phyloP scores from a whole-genome alignment of 2,329 filamentous ascomycete species.

The Microcyclospora tardicrescens region DNA sequence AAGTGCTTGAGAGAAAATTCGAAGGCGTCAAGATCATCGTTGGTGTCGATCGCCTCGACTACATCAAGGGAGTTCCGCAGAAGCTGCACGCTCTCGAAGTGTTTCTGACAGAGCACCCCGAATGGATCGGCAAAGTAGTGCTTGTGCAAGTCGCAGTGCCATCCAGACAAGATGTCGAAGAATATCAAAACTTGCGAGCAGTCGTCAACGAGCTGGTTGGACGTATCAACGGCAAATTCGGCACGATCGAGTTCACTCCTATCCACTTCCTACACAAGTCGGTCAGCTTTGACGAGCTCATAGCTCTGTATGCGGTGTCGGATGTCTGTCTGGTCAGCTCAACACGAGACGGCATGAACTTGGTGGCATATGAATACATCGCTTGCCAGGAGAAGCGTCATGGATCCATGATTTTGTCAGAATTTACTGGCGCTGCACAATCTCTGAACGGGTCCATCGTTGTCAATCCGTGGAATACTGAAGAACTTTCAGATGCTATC shows the following conservation, averaged over 20 bases:
- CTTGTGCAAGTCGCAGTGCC: constrained; percentile 93
- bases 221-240: constrained; percentile 92
- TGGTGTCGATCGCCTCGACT: constrained; percentile 90
- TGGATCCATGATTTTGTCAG: constrained; percentile 86
- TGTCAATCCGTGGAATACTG: constrained; percentile 97
- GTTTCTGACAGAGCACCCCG: constrained; percentile 90
- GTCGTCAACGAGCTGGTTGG: constrained; percentile 96
- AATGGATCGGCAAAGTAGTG: constrained; percentile 96
- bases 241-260: constrained; percentile 95
- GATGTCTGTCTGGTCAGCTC: constrained; percentile 88
- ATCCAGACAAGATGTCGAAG: constrained; percentile 87
- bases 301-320: constrained; percentile 81
- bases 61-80: constrained; percentile 97
- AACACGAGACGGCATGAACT: constrained; percentile 97
- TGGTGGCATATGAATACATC: constrained; percentile 97
- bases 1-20: constrained; percentile 75
- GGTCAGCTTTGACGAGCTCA: constrained; percentile 86
- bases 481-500: constrained; percentile 84
- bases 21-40: constrained; percentile 94
- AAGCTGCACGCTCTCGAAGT: constrained; percentile 94
- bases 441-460: constrained; percentile 86
- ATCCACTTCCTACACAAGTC: constrained; percentile 98
- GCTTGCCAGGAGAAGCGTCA: constrained; percentile 82
- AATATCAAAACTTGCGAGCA: constrained; percentile 90
- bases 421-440: constrained; percentile 92